Conservation (phyloP, 177 flowering plant species). For the Tripterygium wilfordii region DNA sequence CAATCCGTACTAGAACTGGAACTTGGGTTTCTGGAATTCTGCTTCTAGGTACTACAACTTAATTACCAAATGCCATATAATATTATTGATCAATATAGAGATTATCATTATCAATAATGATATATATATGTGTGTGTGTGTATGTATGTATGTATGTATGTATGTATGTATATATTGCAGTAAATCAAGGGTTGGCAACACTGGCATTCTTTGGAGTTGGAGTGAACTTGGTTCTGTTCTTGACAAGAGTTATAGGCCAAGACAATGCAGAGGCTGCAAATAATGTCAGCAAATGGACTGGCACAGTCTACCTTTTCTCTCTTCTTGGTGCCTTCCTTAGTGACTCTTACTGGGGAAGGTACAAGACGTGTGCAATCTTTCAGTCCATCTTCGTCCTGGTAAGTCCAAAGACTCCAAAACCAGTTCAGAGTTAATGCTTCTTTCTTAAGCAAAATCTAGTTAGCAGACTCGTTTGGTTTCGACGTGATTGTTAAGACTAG, state of each 20-base stretch:
- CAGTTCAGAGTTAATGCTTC: too few species aligned
- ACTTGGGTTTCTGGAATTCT: slow-evolving; percentile 57
- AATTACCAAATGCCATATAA: too few species aligned
- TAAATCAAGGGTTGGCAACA: slow-evolving; percentile 63
- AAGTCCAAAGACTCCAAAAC: slow-evolving; percentile 13
- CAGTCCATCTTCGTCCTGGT: slow-evolving; percentile 53
- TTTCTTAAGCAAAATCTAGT: too few species aligned
- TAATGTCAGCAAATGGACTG: slow-evolving; percentile 62
- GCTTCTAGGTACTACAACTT: slow-evolving; percentile 73
- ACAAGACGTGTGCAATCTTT: slow-evolving; percentile 54
- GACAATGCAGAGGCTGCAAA: slow-evolving; percentile 59
- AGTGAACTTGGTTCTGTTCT: slow-evolving; percentile 58
- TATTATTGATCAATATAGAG: too few species aligned
- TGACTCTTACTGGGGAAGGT: slow-evolving; percentile 65
- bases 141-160: too few species aligned
- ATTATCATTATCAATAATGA: background rate
- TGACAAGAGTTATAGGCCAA: slow-evolving; percentile 56
- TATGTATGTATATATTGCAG: too few species aligned
- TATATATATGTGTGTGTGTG: too few species aligned
- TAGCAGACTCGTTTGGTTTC: too few species aligned
- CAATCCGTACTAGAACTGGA: slow-evolving; percentile 56
- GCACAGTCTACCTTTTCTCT: slow-evolving; percentile 57
- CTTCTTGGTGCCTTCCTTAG: slow-evolving; percentile 66
- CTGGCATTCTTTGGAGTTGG: slow-evolving; percentile 62
- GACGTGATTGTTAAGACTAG: too few species aligned